Evolutionary conservation across 2,329 filamentous ascomycete genomes (phyloP).

Genomic region (Colletotrichum sp.): DNA sequence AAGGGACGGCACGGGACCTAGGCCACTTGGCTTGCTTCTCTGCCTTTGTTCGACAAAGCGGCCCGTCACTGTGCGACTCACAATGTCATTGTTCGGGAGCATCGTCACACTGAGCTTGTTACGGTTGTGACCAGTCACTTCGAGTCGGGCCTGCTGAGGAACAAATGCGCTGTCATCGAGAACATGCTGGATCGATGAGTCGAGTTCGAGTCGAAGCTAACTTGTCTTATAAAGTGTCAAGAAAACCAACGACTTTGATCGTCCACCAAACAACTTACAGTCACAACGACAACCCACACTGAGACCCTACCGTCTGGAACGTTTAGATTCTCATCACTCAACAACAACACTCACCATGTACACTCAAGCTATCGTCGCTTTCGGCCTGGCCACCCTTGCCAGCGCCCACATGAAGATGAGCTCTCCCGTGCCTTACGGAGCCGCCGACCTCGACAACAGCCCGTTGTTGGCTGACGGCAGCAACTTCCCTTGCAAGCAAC

Average conservation of each 20-base stretch:
- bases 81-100: constrained; percentile 18
- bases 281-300: constrained; percentile 18
- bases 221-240: constrained; percentile 12
- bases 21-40: not conserved
- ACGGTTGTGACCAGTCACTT: constrained; percentile 7
- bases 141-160: constrained; percentile 17
- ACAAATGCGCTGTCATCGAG: constrained; percentile 10
- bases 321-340: constrained; percentile 32
- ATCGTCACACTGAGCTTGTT: not conserved
- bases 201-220: constrained; percentile 2
- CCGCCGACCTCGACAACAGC: constrained; percentile 53
- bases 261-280: not conserved
- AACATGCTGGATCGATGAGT: not conserved
- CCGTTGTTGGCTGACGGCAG: constrained; percentile 66
- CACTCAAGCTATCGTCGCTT: constrained; percentile 51
- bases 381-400: constrained; percentile 64
- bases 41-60: constrained; percentile 16
- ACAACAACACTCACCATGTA: constrained; percentile 54
- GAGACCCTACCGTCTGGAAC: constrained; percentile 44
- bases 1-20: not conserved
- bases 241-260: constrained; percentile 7
- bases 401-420: constrained; percentile 80
- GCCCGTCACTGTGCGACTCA: constrained; percentile 3
- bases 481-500: constrained; percentile 85
- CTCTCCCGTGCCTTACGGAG: constrained; percentile 68